Conservation (phyloP, 805 yeast genomes). For the Ogataea trehalophila region DNA sequence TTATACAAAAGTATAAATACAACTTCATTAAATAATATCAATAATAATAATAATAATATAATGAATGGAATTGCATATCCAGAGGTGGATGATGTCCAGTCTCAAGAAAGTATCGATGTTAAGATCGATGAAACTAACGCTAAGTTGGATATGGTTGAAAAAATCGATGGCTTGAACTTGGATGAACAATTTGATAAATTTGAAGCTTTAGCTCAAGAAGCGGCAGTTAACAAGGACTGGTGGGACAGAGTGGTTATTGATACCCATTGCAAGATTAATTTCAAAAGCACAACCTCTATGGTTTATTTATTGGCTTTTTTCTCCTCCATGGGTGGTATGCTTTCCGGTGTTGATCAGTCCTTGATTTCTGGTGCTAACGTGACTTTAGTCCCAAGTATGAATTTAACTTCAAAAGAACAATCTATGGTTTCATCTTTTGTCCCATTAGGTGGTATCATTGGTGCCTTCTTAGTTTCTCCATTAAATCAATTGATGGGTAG, state of each 20-base stretch:
- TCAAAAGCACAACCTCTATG: conserved; percentile 42
- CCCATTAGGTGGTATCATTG: conserved; percentile 69
- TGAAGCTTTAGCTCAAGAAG: conserved; percentile 30
- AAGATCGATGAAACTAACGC: conserved; percentile 18
- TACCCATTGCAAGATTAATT: conserved; percentile 31
- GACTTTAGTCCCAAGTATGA: conserved; percentile 41
- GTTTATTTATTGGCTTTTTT: conserved; percentile 47
- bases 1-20: too few species aligned
- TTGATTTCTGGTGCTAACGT: conserved; percentile 60
- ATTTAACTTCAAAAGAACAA: conserved; percentile 36
- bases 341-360: conserved; percentile 66
- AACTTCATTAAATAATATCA: too few species aligned
- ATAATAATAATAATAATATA: too few species aligned
- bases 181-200: conserved; percentile 33
- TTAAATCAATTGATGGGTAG: conserved; percentile 53
- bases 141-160: conserved; percentile 27
- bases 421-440: conserved; percentile 54
- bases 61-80: too few species aligned
- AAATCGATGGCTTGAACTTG: conserved; percentile 29
- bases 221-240: conserved; percentile 29
- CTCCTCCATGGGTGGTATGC: conserved; percentile 59
- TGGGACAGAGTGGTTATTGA: conserved; percentile 37
- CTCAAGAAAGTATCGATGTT: conserved; percentile 20
- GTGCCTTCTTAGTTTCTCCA: conserved; percentile 57
- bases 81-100: conserved; percentile 2